Percentiles rank a stretch among this genome's conserved stretches.
phyloP scores from a whole-genome alignment of 2,329 filamentous ascomycete genomes.

The Eutypella sp. region DNA sequence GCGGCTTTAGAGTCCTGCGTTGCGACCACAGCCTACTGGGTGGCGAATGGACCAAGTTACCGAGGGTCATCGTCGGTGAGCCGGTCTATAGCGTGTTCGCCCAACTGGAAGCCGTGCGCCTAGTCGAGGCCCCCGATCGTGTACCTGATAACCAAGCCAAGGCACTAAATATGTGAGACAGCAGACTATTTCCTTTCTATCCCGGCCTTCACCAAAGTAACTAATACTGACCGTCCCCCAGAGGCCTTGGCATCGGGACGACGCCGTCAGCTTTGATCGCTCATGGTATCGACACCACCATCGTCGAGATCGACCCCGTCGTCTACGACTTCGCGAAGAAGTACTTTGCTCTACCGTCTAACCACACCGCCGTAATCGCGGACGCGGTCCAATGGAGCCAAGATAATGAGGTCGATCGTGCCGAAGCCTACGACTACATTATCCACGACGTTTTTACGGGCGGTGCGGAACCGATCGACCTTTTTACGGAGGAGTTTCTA shows the following conservation, averaged over 20 bases:
- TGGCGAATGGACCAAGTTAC: slow-evolving; percentile 73
- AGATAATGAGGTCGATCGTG: slow-evolving; percentile 35
- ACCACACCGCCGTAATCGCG: slow-evolving; percentile 74
- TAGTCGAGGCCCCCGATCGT: slow-evolving; percentile 58
- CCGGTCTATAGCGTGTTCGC: slow-evolving; percentile 95
- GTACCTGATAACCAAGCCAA: slow-evolving; percentile 62
- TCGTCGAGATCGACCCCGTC: slow-evolving; percentile 89
- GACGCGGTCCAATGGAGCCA: slow-evolving; percentile 73
- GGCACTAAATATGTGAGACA: slow-evolving; percentile 78
- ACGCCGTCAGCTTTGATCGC: slow-evolving; percentile 80
- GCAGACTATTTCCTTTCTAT: background rate
- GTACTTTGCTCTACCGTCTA: slow-evolving; percentile 74
- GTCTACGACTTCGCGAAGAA: slow-evolving; percentile 78
- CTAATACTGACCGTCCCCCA: too few relatives aligned
- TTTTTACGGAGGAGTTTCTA: slow-evolving; percentile 87
- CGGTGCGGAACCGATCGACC: slow-evolving; percentile 79
- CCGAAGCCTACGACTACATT: slow-evolving; percentile 76
- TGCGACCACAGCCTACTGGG: slow-evolving; percentile 94
- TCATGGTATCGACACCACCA: slow-evolving; percentile 87
- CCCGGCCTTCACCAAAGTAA: too few relatives aligned
- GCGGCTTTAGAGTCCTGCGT: slow-evolving; percentile 74
- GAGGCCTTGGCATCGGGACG: slow-evolving; percentile 87
- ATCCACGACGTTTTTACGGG: slow-evolving; percentile 98
- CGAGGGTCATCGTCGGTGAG: slow-evolving; percentile 60
- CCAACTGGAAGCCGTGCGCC: slow-evolving; percentile 85